Percentiles rank a stretch among this genome's conserved stretches.
Evolutionary conservation across 495 filamentous ascomycete species (phyloP).

Genomic region (Margaritispora aquatica): DNA sequence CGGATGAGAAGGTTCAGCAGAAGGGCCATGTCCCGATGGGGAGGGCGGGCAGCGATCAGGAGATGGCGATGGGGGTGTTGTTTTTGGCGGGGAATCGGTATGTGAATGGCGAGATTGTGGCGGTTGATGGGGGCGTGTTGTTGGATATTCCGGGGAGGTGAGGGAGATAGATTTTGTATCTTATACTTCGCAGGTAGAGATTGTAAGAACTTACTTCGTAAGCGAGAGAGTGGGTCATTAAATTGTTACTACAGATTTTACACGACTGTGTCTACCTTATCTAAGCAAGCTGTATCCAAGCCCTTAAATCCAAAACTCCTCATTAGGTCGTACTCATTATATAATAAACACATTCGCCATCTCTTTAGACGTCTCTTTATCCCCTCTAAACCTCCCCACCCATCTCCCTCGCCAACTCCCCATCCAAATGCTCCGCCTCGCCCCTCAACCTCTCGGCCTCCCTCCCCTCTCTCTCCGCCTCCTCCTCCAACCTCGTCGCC

Average conservation of each 20-base stretch:
- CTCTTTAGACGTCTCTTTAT: too few species aligned
- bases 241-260: not conserved
- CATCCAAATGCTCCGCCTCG: constrained; percentile 16
- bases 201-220: too few species aligned
- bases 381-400: not conserved
- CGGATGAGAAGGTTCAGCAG: constrained; percentile 51
- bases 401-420: constrained; percentile 12
- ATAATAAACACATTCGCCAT: not conserved
- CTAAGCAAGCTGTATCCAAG: not conserved
- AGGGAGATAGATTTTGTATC: not conserved
- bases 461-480: constrained; percentile 11
- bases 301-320: not conserved
- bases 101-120: constrained; percentile 60
- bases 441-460: constrained; percentile 17
- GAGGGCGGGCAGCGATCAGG: constrained; percentile 62
- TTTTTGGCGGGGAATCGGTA: constrained; percentile 63
- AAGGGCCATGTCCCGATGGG: constrained; percentile 45
- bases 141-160: constrained; percentile 10
- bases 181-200: too few species aligned
- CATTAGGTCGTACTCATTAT: not conserved
- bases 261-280: not conserved
- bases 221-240: not conserved
- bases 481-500: constrained; percentile 16
- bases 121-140: constrained; percentile 54
- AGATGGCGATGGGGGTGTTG: constrained; percentile 65